Base-by-base conservation (phyloP, 2,329 filamentous ascomycete species). In the Mollisia scopiformis region DNA sequence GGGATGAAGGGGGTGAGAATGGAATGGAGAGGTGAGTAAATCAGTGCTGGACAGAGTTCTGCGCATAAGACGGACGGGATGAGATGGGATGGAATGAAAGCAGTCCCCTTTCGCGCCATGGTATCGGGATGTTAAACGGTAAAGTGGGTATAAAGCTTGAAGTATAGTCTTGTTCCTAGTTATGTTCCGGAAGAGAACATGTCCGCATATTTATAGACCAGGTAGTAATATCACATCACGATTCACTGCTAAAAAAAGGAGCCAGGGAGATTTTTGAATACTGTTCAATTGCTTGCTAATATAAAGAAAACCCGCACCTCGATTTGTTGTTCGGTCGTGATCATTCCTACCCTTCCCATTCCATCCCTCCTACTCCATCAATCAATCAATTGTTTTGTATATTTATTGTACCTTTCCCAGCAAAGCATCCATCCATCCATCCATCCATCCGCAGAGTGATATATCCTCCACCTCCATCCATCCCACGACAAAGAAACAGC, bases 381-480 rank as follows among this genome's bases (percentile, higher is more conserved):
- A 8, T 16, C 5, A 39, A 11, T 11, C 6, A 47, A 16, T 47
- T 47, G 25, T 47, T 47, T 47, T 47, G 10, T 47, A 6, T 25
- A 4, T 27, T 47, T 47, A 21, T 47, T 47, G 16, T 47, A 27
- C 43, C 23, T 28, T n/a, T n/a, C n/a, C n/a, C n/a, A n/a, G n/a
- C n/a, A n/a, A n/a, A n/a, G n/a, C n/a, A n/a, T n/a, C n/a, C n/a
- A n/a, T n/a, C n/a, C n/a, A n/a, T n/a, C n/a, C n/a, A n/a, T n/a
- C n/a, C 46, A 49, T 28, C 8, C 10, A 14, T 25, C 23, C 39
- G 43, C 59, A 54, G 31, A 57, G 39, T 60, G 55, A 62, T 51
- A 51, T 62, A 59, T 58, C 41, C 41, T 39, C 41, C 28, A 14
- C 51, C 11, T 35, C 51, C n/a, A 23, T n/a, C 23, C 23, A 14